Evolutionary conservation across 2,329 filamentous ascomycete species (phyloP).

Genomic region (Ramichloridium luteum): DNA sequence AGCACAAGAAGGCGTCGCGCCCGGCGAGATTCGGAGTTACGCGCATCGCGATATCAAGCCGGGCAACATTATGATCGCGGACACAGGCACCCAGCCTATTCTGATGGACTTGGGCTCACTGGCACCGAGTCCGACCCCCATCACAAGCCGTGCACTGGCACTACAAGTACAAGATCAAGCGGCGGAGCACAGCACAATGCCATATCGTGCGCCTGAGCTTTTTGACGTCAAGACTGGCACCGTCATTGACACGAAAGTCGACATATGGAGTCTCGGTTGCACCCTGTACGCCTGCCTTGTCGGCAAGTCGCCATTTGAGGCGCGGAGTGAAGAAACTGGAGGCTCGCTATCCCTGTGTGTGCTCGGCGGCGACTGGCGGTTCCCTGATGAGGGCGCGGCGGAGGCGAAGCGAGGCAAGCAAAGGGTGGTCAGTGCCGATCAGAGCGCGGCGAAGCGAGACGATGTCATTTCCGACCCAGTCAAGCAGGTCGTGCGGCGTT

Average conservation of each 20-base stretch:
- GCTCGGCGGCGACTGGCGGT: slow-evolving; percentile 87
- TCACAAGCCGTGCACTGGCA: slow-evolving; percentile 80
- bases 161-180: slow-evolving; percentile 88
- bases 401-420: slow-evolving; percentile 45
- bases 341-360: slow-evolving; percentile 88
- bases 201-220: slow-evolving; percentile 91
- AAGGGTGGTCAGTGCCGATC: slow-evolving; percentile 27
- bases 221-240: slow-evolving; percentile 95
- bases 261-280: slow-evolving; percentile 95
- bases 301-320: slow-evolving; percentile 93
- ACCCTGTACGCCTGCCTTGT: slow-evolving; percentile 96
- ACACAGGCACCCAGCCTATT: slow-evolving; percentile 76
- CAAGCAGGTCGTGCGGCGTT: slow-evolving; percentile 76
- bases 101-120: slow-evolving; percentile 96
- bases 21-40: slow-evolving; percentile 64
- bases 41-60: slow-evolving; percentile 96
- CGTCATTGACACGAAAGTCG: slow-evolving; percentile 87
- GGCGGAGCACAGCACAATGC: slow-evolving; percentile 96
- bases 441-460: slow-evolving; percentile 27
- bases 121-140: slow-evolving; percentile 71
- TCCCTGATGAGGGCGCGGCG: slow-evolving; percentile 70
- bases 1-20: slow-evolving; percentile 54
- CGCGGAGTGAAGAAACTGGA: slow-evolving; percentile 88
- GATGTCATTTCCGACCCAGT: slow-evolving; percentile 64
- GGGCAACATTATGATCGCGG: slow-evolving; percentile 97